Base-by-base conservation (phyloP, 176 grass and related monocot genomes). In the bread wheat (Triticum aestivum) region DNA sequence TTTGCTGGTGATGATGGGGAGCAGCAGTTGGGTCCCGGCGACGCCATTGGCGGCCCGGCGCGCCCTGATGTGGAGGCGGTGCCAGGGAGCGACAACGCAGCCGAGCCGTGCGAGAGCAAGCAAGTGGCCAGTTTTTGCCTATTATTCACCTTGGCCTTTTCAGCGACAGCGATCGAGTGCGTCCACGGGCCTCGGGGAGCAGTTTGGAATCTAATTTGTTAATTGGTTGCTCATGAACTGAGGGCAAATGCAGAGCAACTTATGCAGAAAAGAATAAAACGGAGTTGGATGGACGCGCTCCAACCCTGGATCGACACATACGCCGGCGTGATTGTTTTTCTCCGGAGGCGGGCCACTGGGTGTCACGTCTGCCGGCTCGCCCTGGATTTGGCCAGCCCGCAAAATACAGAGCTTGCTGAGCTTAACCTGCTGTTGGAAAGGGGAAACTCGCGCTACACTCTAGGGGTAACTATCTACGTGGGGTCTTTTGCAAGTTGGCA, bases 261-360 rank as follows among this genome's bases (percentile, higher is more conserved):
- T 51, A 58, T 30, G 21, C 9, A 29, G 23, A 27, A 49, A 29
- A 29, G 9, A 26, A 71, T 39, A 11, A 38, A 44, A 26, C 14
- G 38, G 29, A 38, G 11, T 62, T 74, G 3, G 38, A 35, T 41
- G 3, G 24, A 69, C 37, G 20, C 21, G 24, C 2, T 24, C 52
- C 85, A 80, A 80, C 72, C 76, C 4, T 24, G 17, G 52, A 3
- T 47, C 26, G 75, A 86, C 37, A 79, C 21, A 83, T 72, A 70
- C 38, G 45, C 47, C 3, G 33, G n/a, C 33, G 21, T 73, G 68
- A 73, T 83, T 41, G 34, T 41, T 72, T 59, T 56, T 20, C 42
- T 42, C 23, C 8, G 5, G 34, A 41, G 0, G n/a, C 27, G 81
- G 68, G 37, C 35, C 82, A 83, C 14, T 3, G 5, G 33, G 51